Evolutionary conservation across 2,329 filamentous ascomycete species (phyloP), one percentile per base, ranked within the genome.

Genomic region (Penicillium sp.): DNA sequence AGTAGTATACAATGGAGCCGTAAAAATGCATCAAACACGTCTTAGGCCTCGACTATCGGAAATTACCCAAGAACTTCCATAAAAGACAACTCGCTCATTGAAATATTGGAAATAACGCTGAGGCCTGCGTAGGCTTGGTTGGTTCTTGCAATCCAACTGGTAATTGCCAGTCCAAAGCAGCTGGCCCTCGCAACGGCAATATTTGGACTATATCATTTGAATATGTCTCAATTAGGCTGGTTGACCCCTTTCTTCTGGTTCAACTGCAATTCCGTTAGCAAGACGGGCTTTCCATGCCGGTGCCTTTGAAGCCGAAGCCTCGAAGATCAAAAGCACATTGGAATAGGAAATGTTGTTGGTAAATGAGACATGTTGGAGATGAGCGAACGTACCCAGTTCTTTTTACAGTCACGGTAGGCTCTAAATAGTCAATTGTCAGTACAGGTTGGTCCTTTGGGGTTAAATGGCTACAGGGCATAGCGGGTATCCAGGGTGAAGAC

Each of bases 351-450:
- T 9, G 20, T 5, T 23, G 2, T 3, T 21, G 17, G n/a, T 32
- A 13, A 8, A 12, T 12, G 1, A 30, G 3, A 29, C 13, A 21
- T 15, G 5, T 17, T 42, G 0, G 15, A 33, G 13, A 46, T 18
- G 6, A 2, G 33, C 37, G 10, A 13, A 75, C 84, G 65, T 80
- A 96, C 91, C 92, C 92, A 97, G 78, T 87, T 83, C 76, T 96
- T 92, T 73, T 97, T 97, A 75, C 93, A 97, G 57, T 95, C 91
- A 52, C 91, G 85, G 73, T 97, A 97, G 44, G 91, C 91, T 75
- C 91, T 96, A 26, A 29, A 20, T 32, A n/a, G 42, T 8, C 48
- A 40, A n/a, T 32, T 44, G 46, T 59, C 21, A 58, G 55, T 33
- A 24, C 32, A 20, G 30, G 7, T 10, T 9, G 46, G 45, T 27